Base-by-base conservation (phyloP, 1,284 basidiomycete species). In the Pascua guehoae region DNA sequence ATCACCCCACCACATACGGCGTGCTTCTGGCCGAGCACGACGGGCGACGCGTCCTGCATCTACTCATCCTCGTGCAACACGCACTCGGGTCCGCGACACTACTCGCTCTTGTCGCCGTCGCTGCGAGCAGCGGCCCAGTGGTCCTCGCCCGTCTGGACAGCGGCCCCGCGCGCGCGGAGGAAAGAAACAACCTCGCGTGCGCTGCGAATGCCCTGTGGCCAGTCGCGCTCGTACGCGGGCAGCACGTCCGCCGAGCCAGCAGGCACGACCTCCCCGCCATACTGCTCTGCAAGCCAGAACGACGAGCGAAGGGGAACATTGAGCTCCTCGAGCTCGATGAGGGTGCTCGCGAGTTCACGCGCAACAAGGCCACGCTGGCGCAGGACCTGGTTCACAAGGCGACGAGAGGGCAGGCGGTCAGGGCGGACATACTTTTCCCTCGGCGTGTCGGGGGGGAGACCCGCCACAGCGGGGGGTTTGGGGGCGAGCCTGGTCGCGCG, bases 331-430 rank as follows among this genome's bases (percentile, higher is more conserved):
- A 94, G 79, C 57, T 86, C 82, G 47, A 84, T 81, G 56, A 93
- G 83, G 68, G 89, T 86, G 47, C 77, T 74, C 7, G 86, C 85
- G 14, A 94, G 82, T 5, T 86, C 84, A 57, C 85, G 85, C 24
- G 86, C 83, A 14, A 90, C 90, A 69, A 89, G 85, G 4, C 86
- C 82, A 15, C 91, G 86, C 18, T 87, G 86, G 24, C 88, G 83
- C 49, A 94, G 80, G 49, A 94, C 88, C 75, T 94, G 89, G 17
- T 88, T 86, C 65, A 95, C 86, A 57, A 95, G 84, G 47, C 85
- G 82, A 43, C 89, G 85, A 8, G 89, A 87, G 2, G 89, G 86
- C 1, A 89, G 85, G 17, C 82, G 81, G 55, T 75, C 67, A 11
- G 77, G 74, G 40, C 54, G 65, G 11, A 55, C 71, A 50, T 62